Evolutionary conservation across 495 filamentous ascomycete genomes (phyloP), one percentile per base, ranked within the genome.

Genomic region (Jackrogersella multiformis): DNA sequence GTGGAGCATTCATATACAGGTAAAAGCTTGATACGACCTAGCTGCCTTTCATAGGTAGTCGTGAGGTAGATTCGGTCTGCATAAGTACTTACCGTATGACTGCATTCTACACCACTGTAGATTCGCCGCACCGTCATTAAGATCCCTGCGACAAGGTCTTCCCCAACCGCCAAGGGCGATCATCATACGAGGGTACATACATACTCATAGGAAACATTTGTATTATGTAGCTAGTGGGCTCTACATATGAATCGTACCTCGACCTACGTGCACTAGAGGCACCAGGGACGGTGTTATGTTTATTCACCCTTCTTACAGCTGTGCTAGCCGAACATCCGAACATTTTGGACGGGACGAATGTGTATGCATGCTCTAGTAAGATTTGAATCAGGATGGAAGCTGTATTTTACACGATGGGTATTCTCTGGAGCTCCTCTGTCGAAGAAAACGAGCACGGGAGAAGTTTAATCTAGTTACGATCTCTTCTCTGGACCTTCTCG

Each of bases 91-190:
- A 57, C 62, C 54, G 62, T 65, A 53, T 53, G 62, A 64, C 60
- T 58, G 39, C 38, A 53, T 57, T 26, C 16, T 56, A 58, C 28
- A 57, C 20, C 44, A 61, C 64, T 56, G 64, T 57, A 62, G 38
- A 62, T 46, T 36, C 67, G 67, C 67, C 51, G 48, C 60, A 64
- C 13, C 51, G 48, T 61, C 56, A 60, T 48, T 56, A 41, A 49
- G 41, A 45, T 41, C 45, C 58, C 57, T 53, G 57, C 57, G 34
- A 64, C 52, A 59, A 30, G 65, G 59, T 24, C 45, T 41, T 32
- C 51, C 59, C 65, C 67, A 56, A 70, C 61, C 49, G 56, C 67
- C 61, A 61, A 69, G 61, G 67, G 61, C 67, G 67, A 70, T 70
- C 61, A 70, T 65, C 61, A 61, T 70, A 70, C 61, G 56, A 64